phyloP scores from a whole-genome alignment of 208 protist genomes.

The Phytomonas sp. region DNA sequence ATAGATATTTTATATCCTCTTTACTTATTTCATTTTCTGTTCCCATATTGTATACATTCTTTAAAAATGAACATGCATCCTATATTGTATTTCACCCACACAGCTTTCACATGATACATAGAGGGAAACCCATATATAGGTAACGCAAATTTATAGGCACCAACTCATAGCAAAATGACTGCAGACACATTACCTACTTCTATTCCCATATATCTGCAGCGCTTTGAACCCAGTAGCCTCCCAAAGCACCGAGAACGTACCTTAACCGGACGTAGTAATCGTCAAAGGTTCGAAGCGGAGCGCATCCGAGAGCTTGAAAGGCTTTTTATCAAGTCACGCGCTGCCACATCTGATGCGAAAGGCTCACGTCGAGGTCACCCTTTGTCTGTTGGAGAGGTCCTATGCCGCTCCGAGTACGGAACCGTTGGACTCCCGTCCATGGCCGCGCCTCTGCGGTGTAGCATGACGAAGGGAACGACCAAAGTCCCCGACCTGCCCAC shows the following conservation, averaged over 20 bases:
- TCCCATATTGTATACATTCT: conserved; percentile 7
- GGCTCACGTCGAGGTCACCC: not conserved
- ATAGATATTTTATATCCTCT: not conserved
- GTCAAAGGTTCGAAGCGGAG: not conserved
- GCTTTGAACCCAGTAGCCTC: conserved; percentile 18
- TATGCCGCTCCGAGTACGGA: not conserved
- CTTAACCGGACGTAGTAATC: not conserved
- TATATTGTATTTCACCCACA: conserved; percentile 8
- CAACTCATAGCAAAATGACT: not conserved
- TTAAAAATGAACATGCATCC: conserved; percentile 9
- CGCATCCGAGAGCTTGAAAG: conserved; percentile 1
- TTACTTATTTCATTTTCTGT: conserved; percentile 7
- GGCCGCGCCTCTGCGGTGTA: not conserved
- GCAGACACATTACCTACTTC: conserved; percentile 7
- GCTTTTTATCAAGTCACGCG: not conserved
- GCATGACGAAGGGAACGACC: not conserved
- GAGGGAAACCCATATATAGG: not conserved
- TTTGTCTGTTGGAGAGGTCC: not conserved
- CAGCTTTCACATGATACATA: not conserved
- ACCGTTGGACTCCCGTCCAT: not conserved
- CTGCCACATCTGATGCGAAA: not conserved
- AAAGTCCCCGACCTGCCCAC: not conserved
- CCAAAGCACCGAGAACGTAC: conserved; percentile 23
- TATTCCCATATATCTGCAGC: conserved; percentile 1
- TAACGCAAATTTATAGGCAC: not conserved